A percentile compares a stretch with the other conserved stretches of the same genome.
Conservation (phyloP, 768 basidiomycete species). For the Xanthoconium stramineum region DNA sequence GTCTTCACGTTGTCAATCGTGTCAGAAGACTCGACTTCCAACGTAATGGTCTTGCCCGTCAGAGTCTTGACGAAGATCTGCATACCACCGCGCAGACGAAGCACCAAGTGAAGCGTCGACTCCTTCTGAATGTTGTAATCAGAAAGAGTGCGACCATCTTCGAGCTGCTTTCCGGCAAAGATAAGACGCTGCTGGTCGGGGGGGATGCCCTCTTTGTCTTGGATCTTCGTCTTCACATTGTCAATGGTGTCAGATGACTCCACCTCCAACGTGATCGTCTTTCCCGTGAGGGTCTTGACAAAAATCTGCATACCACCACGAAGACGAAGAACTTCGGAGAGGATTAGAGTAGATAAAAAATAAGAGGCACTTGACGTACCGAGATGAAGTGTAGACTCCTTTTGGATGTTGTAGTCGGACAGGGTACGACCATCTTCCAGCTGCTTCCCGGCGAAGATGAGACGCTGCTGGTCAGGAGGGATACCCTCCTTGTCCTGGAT, state of each 20-base stretch:
- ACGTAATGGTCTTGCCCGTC: constrained; percentile 74
- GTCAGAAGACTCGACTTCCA: constrained; percentile 74
- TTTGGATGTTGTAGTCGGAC: constrained; percentile 90
- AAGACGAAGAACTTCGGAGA: constrained; percentile 60
- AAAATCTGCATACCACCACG: constrained; percentile 93
- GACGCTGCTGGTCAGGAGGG: constrained; percentile 84
- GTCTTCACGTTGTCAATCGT: constrained; percentile 77
- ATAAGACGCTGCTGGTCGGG: constrained; percentile 85
- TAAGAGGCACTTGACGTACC: background rate
- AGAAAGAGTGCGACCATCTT: constrained; percentile 86
- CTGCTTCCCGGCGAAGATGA: constrained; percentile 93
- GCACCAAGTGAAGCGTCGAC: constrained; percentile 71
- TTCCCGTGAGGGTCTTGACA: constrained; percentile 84
- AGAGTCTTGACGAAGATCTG: constrained; percentile 72
- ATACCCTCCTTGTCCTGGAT: constrained; percentile 94
- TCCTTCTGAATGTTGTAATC: constrained; percentile 87
- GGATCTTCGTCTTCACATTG: constrained; percentile 81
- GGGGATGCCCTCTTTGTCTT: constrained; percentile 81
- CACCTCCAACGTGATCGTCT: constrained; percentile 91
- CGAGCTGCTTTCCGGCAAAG: constrained; percentile 92
- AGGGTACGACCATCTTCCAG: constrained; percentile 88
- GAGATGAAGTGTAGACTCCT: constrained; percentile 72
- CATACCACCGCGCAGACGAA: constrained; percentile 70
- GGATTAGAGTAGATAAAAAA: background rate
- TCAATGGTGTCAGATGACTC: constrained; percentile 94